Evolutionary conservation across 257 asterid genomes (phyloP), one percentile per base, ranked within the genome.

Genomic region (Przewalskia tangutica): DNA sequence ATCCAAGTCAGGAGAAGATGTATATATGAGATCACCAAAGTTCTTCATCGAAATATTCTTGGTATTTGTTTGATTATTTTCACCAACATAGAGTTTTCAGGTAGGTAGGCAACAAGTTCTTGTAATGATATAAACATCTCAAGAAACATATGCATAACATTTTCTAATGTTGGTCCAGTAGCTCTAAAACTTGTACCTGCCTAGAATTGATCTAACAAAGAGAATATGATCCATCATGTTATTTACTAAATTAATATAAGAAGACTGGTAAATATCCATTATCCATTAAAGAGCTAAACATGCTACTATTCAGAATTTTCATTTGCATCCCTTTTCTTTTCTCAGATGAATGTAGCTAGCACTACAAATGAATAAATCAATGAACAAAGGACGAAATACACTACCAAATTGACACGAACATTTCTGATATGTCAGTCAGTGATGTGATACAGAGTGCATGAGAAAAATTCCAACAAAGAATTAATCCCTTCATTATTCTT

Each of bases 11-110:
- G 63, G 79, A 23, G 59, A 46, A 20, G 46, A 50, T 50, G 80
- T 75, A 50, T 50, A 75, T 75, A 75, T 27, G 46, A 75, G 46
- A 75, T 75, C 79, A 23, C 79, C 58, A 73, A 59, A 75, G 62
- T 50, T 75, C 60, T 13, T 50, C 50, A 20, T 32, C 20, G 27
- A 75, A 75, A 51, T 50, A 50, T 23, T 48, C 27, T 50, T 75
- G 79, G 62, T 50, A 13, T 75, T 71, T 75, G 16, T 13, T 48
- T 51, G 1, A 51, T 50, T 75, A 38, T 13, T 75, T 48, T 20
- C 5, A 23, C 46, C 80, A 75, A 50, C 13, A 73, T 23, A 75
- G 59, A 71, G 14, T 23, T 50, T 75, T 75, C 80, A 75, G 46
- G 44, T 75, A 48, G 80, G 63, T 50, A 50, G 77, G 77, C 36